Percentiles rank a stretch among this genome's conserved stretches.
Conservation (phyloP, 257 asterid genomes). For the Nicotiana attenuata region DNA sequence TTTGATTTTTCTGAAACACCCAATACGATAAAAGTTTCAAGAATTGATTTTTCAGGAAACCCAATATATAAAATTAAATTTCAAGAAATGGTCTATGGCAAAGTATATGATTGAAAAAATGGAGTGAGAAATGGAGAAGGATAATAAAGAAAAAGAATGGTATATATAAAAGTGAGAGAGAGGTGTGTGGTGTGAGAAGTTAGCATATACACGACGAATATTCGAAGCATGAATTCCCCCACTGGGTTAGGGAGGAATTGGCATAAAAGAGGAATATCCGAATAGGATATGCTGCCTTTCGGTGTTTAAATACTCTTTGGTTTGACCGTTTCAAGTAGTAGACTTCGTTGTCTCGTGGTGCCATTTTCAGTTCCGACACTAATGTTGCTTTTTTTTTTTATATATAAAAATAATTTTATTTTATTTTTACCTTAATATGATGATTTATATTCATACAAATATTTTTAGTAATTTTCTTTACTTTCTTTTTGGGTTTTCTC, state of each 20-base stretch:
- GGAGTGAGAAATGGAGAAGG: neutral
- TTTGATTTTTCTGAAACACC: neutral
- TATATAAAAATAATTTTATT: too few species aligned
- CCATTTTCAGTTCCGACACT: too few species aligned
- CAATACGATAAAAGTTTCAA: neutral
- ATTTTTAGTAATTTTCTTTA: too few species aligned
- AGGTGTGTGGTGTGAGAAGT: neutral
- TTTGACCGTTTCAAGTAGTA: neutral
- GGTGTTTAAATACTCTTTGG: constrained; percentile 4
- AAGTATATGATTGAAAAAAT: neutral
- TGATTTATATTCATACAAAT: too few species aligned
- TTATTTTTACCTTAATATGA: too few species aligned
- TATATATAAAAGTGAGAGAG: neutral
- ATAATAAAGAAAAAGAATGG: neutral
- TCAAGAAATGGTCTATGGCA: too few species aligned
- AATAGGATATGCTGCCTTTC: constrained; percentile 1
- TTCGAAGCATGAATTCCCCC: neutral
- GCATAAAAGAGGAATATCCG: constrained; percentile 1
- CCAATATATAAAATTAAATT: neutral
- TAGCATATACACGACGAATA: neutral
- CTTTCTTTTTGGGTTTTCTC: too few species aligned
- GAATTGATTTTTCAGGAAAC: neutral
- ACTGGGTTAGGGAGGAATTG: neutral
- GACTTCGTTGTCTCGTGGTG: too few species aligned
- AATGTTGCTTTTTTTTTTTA: too few species aligned